These are phyloP conservation scores for Papiliotrema terrestris DNA, from an alignment of 1,284 basidiomycete species.

Conservation along the genomic window DNA sequence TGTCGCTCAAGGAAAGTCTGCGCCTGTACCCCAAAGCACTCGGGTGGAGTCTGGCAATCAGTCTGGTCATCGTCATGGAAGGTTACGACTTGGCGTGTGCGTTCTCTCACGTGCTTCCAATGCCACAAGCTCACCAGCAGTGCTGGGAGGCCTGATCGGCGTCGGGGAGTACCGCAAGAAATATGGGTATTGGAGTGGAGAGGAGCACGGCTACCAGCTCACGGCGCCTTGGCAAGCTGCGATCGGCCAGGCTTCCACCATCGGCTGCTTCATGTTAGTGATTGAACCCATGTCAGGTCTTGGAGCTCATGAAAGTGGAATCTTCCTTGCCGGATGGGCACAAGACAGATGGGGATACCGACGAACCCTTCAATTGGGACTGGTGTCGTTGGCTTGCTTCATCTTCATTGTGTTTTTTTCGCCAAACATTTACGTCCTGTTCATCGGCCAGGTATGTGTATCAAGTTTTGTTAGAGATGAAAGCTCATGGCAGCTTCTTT, in stretches of 20 bases:
- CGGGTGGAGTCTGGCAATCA: constrained; percentile 45
- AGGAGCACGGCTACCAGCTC: constrained; percentile 18
- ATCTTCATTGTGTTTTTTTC: constrained; percentile 47
- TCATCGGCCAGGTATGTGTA: not conserved
- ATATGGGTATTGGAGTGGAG: constrained; percentile 1
- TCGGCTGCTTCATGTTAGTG: constrained; percentile 17
- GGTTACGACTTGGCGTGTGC: constrained; percentile 15
- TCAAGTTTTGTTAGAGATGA: too few species aligned
- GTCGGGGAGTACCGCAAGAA: constrained; percentile 1
- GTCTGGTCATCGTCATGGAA: constrained; percentile 31
- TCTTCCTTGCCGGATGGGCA: constrained; percentile 17
- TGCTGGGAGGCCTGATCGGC: constrained; percentile 8
- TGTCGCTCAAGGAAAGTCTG: constrained; percentile 45
- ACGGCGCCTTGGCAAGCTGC: constrained; percentile 22
- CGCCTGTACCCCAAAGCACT: constrained; percentile 48
- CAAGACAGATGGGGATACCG: constrained; percentile 15
- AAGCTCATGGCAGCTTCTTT: not conserved
- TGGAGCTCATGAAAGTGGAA: constrained; percentile 24
- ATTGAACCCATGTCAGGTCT: not conserved
- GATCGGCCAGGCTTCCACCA: constrained; percentile 16
- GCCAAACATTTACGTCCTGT: constrained; percentile 3
- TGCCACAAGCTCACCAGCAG: not conserved
- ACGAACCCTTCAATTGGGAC: constrained; percentile 16
- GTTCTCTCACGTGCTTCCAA: not conserved
- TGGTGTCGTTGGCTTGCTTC: constrained; percentile 32